Percentiles rank a stretch among this genome's conserved stretches.
These are phyloP conservation scores for Bryum argenteum DNA, from an alignment of 225 moss, liverwort and hornwort genomes.

Conservation along the genomic window DNA sequence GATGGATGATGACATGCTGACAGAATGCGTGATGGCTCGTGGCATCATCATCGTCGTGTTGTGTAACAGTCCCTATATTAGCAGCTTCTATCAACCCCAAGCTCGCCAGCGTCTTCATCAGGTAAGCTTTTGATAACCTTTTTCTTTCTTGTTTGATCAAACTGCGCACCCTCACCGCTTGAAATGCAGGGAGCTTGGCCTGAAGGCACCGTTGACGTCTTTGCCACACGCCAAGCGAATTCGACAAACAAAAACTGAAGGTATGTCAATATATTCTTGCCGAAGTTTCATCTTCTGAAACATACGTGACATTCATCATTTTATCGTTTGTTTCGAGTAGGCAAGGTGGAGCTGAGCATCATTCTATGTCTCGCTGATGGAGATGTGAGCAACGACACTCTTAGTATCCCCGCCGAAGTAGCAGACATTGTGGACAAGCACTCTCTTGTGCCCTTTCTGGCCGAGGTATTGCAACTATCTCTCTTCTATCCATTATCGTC, in stretches of 20 bases:
- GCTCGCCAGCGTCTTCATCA: constrained; percentile 70
- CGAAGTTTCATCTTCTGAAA: constrained; percentile 5
- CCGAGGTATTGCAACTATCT: constrained; percentile 47
- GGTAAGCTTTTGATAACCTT: constrained; percentile 37
- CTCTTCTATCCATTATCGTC: background rate
- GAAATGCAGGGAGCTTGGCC: constrained; percentile 69
- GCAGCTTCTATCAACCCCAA: constrained; percentile 78
- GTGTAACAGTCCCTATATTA: constrained; percentile 63
- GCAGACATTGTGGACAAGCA: constrained; percentile 69
- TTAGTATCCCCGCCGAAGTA: constrained; percentile 58
- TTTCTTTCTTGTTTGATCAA: constrained; percentile 11
- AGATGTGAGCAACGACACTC: constrained; percentile 35
- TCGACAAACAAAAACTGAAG: constrained; percentile 48
- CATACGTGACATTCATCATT: too few species aligned
- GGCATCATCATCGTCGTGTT: constrained; percentile 33
- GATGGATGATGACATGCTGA: constrained; percentile 47
- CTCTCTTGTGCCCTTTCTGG: constrained; percentile 69
- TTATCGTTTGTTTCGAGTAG: constrained; percentile 32
- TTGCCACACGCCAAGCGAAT: constrained; percentile 87
- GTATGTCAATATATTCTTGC: constrained; percentile 31
- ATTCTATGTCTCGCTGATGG: constrained; percentile 63
- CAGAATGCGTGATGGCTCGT: constrained; percentile 40
- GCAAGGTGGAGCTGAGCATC: constrained; percentile 64
- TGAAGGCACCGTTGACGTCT: constrained; percentile 63
- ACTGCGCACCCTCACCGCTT: background rate